phyloP scores from a whole-genome alignment of 2,329 filamentous ascomycete genomes.

The Acrocalymma vagum region DNA sequence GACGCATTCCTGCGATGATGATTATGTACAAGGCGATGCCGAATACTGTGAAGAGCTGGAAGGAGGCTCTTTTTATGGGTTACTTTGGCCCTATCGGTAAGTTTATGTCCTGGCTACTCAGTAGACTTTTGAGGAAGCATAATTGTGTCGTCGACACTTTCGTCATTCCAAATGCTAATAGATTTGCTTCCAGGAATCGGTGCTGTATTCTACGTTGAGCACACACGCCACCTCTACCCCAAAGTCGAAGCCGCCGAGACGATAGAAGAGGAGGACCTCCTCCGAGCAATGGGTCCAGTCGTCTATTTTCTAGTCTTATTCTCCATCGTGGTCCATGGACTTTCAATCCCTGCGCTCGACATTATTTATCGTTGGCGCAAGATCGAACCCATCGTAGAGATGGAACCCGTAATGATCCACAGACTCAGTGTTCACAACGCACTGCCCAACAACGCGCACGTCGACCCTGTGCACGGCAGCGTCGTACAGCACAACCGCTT shows the following conservation, averaged over 20 bases:
- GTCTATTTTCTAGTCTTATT: conserved; percentile 55
- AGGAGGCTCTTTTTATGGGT: conserved; percentile 67
- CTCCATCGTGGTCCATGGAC: conserved; percentile 55
- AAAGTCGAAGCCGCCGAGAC: conserved; percentile 45
- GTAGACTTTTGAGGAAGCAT: too few relatives aligned
- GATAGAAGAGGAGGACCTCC: conserved; percentile 48
- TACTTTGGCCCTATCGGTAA: conserved; percentile 55
- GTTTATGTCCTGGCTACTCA: conserved; percentile 1
- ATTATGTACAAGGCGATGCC: conserved; percentile 64
- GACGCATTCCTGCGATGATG: conserved; percentile 65
- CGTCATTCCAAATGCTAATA: too few relatives aligned
- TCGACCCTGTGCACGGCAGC: conserved; percentile 28
- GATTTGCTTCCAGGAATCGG: conserved; percentile 50
- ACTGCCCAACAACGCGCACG: conserved; percentile 51
- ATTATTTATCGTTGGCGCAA: conserved; percentile 47
- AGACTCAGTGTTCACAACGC: conserved; percentile 45
- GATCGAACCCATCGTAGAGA: conserved; percentile 52
- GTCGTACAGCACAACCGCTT: conserved; percentile 59
- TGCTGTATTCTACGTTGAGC: conserved; percentile 53
- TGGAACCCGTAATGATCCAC: conserved; percentile 41
- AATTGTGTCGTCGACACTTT: too few relatives aligned
- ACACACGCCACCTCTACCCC: conserved; percentile 52
- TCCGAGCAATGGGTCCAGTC: conserved; percentile 48
- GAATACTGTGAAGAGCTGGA: conserved; percentile 57
- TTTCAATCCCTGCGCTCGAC: conserved; percentile 55